phyloP scores from a whole-genome alignment of 1,139 yeast genomes.

The Candida dubliniensis region DNA sequence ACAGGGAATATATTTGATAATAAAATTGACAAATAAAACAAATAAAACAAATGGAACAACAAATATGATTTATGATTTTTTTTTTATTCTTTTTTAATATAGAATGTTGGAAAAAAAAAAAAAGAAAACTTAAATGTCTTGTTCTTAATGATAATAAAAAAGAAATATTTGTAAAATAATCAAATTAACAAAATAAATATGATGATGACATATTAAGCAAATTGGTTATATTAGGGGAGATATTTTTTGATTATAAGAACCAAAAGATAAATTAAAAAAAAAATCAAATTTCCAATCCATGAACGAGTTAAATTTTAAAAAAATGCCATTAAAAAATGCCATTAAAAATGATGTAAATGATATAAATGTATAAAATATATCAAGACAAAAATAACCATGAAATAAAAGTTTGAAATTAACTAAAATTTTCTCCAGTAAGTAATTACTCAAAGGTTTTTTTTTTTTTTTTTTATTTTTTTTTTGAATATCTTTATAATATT shows the following conservation, averaged over 20 bases:
- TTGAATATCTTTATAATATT: constrained; percentile 28
- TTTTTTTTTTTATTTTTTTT: too few species aligned
- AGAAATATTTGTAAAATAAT: constrained; percentile 50
- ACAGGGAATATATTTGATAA: constrained; percentile 50
- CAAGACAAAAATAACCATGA: constrained; percentile 48
- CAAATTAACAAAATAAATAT: constrained; percentile 49
- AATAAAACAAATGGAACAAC: constrained; percentile 41
- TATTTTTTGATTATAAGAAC: constrained; percentile 29
- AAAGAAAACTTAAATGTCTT: constrained; percentile 40
- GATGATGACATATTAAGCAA: constrained; percentile 41
- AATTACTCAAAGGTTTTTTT: constrained; percentile 44
- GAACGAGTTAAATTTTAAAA: constrained; percentile 44
- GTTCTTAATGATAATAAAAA: constrained; percentile 48
- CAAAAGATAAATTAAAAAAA: constrained; percentile 41
- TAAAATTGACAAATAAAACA: constrained; percentile 41
- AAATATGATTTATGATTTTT: too few species aligned
- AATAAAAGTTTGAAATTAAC: constrained; percentile 41
- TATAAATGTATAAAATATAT: constrained; percentile 42
- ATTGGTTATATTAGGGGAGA: constrained; percentile 24
- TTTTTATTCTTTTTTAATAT: constrained; percentile 21
- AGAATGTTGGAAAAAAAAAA: constrained; percentile 44
- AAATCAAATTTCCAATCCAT: constrained; percentile 38
- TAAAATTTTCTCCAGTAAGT: constrained; percentile 41
- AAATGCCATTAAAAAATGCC: constrained; percentile 22
- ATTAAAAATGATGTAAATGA: constrained; percentile 34